phyloP scores from a whole-genome alignment of 352 stramenopile genomes.

The Pythium volutum region DNA sequence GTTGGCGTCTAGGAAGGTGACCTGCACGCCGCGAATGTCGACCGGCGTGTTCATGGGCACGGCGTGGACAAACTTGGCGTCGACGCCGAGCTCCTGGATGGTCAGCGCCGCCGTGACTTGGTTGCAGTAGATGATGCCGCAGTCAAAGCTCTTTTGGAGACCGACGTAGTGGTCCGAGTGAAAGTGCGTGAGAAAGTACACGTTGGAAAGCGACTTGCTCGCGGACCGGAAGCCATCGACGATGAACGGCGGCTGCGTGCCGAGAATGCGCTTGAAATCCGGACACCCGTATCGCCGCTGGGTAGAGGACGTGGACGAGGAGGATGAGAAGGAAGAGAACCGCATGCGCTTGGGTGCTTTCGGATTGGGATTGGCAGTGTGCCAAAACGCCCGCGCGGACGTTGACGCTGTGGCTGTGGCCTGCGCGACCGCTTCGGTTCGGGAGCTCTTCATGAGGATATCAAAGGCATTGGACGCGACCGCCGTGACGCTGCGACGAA shows the following conservation, averaged over 20 bases:
- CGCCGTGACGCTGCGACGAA: background rate
- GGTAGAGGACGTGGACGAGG: background rate
- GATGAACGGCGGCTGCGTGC: conserved; percentile 77
- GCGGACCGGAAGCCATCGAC: conserved; percentile 88
- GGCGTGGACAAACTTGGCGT: conserved; percentile 89
- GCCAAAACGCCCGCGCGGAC: conserved; percentile 23
- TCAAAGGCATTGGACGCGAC: conserved; percentile 69
- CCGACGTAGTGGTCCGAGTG: conserved; percentile 96
- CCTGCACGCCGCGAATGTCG: conserved; percentile 81
- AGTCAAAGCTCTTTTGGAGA: conserved; percentile 87
- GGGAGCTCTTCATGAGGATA: conserved; percentile 76
- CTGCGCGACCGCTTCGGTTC: conserved; percentile 43
- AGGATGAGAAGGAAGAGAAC: background rate
- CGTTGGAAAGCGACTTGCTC: conserved; percentile 60
- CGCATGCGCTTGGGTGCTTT: conserved; percentile 18
- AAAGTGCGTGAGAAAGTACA: conserved; percentile 98
- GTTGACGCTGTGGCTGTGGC: conserved; percentile 13
- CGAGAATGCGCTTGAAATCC: conserved; percentile 77
- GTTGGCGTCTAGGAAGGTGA: conserved; percentile 96
- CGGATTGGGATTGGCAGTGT: conserved; percentile 6
- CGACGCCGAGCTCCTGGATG: conserved; percentile 89
- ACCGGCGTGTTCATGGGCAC: conserved; percentile 89
- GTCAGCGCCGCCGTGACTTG: conserved; percentile 91
- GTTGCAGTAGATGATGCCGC: conserved; percentile 95
- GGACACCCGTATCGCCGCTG: conserved; percentile 37